A percentile compares a stretch with the other conserved stretches of the same genome.
Conservation (phyloP, 768 basidiomycete species). For the Atractiella rhizophila region DNA sequence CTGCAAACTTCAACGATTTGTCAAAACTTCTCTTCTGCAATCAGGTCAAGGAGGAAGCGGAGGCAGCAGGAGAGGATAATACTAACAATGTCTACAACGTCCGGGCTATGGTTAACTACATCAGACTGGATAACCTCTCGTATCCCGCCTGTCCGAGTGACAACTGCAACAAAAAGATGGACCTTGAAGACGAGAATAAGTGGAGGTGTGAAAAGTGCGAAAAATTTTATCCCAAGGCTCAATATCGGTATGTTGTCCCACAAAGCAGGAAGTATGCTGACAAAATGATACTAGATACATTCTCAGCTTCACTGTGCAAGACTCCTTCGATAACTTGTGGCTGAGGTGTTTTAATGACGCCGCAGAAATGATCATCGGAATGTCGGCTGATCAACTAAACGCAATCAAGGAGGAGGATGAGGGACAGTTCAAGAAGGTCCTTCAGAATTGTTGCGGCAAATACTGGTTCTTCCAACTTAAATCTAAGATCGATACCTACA, state of each 20-base stretch:
- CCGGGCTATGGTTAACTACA: constrained; percentile 62
- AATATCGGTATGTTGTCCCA: constrained; percentile 40
- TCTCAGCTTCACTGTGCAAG: constrained; percentile 62
- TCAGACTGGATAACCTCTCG: constrained; percentile 44
- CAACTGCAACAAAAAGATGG: constrained; percentile 73
- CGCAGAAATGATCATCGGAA: constrained; percentile 48
- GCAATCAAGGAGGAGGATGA: constrained; percentile 47
- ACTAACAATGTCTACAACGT: constrained; percentile 54
- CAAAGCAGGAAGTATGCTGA: background rate
- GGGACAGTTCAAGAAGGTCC: constrained; percentile 30
- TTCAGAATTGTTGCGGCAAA: constrained; percentile 41
- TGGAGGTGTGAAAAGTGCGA: constrained; percentile 92
- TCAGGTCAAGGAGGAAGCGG: constrained; percentile 50
- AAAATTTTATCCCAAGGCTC: constrained; percentile 39
- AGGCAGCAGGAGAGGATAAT: constrained; percentile 38
- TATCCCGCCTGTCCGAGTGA: constrained; percentile 70
- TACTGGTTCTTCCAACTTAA: constrained; percentile 60
- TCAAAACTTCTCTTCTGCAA: constrained; percentile 44
- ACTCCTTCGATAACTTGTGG: constrained; percentile 73
- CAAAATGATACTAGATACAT: constrained; percentile 26
- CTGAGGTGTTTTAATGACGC: constrained; percentile 86
- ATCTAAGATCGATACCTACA: constrained; percentile 64
- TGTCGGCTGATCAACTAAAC: constrained; percentile 49
- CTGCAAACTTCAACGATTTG: constrained; percentile 35
- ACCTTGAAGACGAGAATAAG: constrained; percentile 31